Base-by-base conservation (phyloP, 495 filamentous ascomycete genomes). In the Copromyces sp. region DNA sequence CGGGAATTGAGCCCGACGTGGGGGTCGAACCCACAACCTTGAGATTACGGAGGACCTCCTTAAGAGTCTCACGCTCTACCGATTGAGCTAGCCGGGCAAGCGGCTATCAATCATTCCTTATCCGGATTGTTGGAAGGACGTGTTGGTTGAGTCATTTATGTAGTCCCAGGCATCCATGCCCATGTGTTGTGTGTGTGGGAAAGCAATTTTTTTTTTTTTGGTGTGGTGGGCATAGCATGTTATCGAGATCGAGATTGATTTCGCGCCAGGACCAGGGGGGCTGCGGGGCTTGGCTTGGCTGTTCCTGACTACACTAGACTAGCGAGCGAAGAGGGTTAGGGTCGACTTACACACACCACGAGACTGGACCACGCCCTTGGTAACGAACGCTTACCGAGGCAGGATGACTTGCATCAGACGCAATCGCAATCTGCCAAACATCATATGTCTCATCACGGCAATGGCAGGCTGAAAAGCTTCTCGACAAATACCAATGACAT, bases 11-110 rank as follows among this genome's bases (percentile, higher is more conserved):
- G 44, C 44, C 44, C 44, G 44, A 47, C 44, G 44, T 47, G 44
- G 44, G 44, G 44, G 44, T 47, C 45, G 45, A 53, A 53, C 45
- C 53, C 53, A 61, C 53, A 61, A 61, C 53, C 53, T 61, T 61
- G 53, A 61, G 53, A 61, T 61, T 61, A 61, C 53, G 53, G 53
- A 61, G 24, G 12, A 35, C 2, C 12, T 61, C 53, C 53, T 89
- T 89, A 90, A 90, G 87, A 90, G 88, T 90, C 88, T 88, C 85
- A 89, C 88, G 88, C 88, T 90, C 88, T 89, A 88, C 87, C 87
- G 87, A 90, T 89, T 90, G 88, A 90, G 87, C 87, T 90, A 90
- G 86, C 87, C 76, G 69, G 69, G 69, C 69, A 61, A 65, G 29
- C n/a, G n/a, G 47, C 47, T 24, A 59, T 59, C 2, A 59, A 59